Conservation (phyloP, 441 rosid species). For the Cnidoscolus chayamansa region DNA sequence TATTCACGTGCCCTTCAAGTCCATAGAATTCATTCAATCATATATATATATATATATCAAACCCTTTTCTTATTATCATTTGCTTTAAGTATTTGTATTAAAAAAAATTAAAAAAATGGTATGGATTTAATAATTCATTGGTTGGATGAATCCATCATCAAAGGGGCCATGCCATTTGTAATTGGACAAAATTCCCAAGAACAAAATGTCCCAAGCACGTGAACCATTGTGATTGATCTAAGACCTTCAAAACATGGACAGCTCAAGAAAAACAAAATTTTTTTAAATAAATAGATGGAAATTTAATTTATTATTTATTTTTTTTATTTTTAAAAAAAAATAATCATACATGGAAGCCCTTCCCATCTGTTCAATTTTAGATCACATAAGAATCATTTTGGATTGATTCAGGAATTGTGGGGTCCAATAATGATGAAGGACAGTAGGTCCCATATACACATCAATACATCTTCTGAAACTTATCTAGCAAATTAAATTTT, state of each 20-base stretch:
- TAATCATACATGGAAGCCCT: neutral
- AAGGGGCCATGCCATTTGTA: conserved; percentile 18
- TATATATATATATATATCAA: neutral
- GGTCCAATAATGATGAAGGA: conserved; percentile 40
- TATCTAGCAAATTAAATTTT: conserved; percentile 25
- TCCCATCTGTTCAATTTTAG: conserved; percentile 27
- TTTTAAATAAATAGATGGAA: conserved; percentile 16
- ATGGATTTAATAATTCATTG: conserved; percentile 25
- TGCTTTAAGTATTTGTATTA: too few species aligned
- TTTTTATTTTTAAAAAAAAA: too few species aligned
- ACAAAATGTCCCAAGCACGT: conserved; percentile 34
- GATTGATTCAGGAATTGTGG: conserved; percentile 21
- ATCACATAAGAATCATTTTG: conserved; percentile 36
- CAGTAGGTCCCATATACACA: conserved; percentile 22
- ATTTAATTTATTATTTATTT: too few species aligned
- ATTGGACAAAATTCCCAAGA: conserved; percentile 9
- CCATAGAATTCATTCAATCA: neutral
- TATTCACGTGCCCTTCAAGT: neutral
- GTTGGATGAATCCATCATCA: conserved; percentile 25
- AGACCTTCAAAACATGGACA: conserved; percentile 23
- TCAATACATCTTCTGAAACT: conserved; percentile 9
- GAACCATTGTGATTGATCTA: conserved; percentile 34
- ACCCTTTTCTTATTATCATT: too few species aligned
- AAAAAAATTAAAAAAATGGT: too few species aligned
- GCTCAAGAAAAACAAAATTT: conserved; percentile 21